A percentile compares a stretch with the other conserved stretches of the same genome.
These are phyloP conservation scores for Penicillium atrosanguineum DNA, from an alignment of 495 filamentous ascomycete species.

Conservation along the genomic window DNA sequence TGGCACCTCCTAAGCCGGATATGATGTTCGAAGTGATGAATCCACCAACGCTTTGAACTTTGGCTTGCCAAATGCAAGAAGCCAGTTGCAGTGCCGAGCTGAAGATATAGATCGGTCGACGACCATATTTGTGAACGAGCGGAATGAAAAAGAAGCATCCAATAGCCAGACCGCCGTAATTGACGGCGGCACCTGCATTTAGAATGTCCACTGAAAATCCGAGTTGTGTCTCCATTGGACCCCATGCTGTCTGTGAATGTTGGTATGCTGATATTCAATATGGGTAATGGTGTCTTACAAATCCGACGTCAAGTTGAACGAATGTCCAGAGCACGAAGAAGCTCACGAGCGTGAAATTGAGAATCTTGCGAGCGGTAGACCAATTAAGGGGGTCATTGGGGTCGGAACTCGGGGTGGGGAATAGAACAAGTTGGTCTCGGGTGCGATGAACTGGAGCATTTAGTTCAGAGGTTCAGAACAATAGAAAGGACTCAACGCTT, in stretches of 20 bases:
- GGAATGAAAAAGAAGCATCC: slow-evolving; percentile 45
- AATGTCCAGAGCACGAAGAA: slow-evolving; percentile 42
- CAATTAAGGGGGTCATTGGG: slow-evolving; percentile 36
- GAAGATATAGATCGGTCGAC: slow-evolving; percentile 43
- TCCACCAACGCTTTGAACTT: slow-evolving; percentile 29
- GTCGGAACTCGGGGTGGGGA: slow-evolving; percentile 26
- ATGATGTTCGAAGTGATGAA: slow-evolving; percentile 33
- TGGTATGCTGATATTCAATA: too few species aligned
- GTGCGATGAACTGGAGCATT: slow-evolving; percentile 16
- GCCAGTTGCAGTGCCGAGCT: slow-evolving; percentile 34
- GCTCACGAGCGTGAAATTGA: slow-evolving; percentile 38
- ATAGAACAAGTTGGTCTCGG: slow-evolving; percentile 19
- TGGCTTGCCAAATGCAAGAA: slow-evolving; percentile 37
- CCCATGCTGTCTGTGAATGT: slow-evolving; percentile 45
- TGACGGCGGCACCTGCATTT: slow-evolving; percentile 36
- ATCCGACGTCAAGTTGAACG: slow-evolving; percentile 37
- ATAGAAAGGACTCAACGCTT: too few species aligned
- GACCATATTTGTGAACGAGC: slow-evolving; percentile 45
- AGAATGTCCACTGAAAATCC: slow-evolving; percentile 33
- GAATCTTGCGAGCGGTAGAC: slow-evolving; percentile 29
- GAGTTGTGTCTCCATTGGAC: slow-evolving; percentile 35
- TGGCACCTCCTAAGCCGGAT: slow-evolving; percentile 34
- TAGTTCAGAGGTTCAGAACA: background rate
- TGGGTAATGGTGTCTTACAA: too few species aligned
- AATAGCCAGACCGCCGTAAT: slow-evolving; percentile 36